phyloP scores from a whole-genome alignment of 306 rosid genomes.

The Rosa rugosa region DNA sequence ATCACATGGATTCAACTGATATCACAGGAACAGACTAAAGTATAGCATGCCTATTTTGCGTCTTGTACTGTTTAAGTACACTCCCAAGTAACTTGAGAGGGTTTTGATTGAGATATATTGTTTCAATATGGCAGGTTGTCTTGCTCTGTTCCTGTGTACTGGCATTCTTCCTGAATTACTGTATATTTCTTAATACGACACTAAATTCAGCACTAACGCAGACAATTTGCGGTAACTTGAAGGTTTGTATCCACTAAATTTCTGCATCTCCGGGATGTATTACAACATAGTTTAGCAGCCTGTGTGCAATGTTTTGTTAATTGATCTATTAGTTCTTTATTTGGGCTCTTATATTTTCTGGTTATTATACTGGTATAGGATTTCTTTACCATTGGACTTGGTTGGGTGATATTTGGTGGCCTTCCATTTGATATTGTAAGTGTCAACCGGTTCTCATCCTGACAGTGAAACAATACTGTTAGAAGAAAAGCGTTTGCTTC shows the following conservation, averaged over 20 bases:
- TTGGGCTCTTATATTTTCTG: not conserved
- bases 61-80: not conserved
- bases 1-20: not conserved
- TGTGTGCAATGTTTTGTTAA: not conserved
- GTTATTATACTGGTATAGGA: slow-evolving; percentile 40
- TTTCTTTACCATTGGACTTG: slow-evolving; percentile 83
- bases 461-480: too few relatives aligned
- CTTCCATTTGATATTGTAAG: too few relatives aligned
- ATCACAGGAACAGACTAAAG: not conserved
- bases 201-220: slow-evolving; percentile 90
- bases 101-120: slow-evolving; percentile 17
- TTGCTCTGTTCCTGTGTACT: slow-evolving; percentile 74
- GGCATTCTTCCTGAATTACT: slow-evolving; percentile 96
- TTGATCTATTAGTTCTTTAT: not conserved
- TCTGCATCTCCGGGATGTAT: not conserved
- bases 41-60: not conserved
- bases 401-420: too few relatives aligned
- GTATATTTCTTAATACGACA: slow-evolving; percentile 93
- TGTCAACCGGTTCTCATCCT: too few relatives aligned
- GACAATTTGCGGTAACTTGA: slow-evolving; percentile 91
- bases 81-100: not conserved
- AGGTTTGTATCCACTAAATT: slow-evolving; percentile 53
- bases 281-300: not conserved
- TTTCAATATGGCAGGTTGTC: slow-evolving; percentile 54
- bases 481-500: too few relatives aligned